Evolutionary conservation across 2,329 filamentous ascomycete genomes (phyloP).

Genomic region (Colletotrichum phormii): DNA sequence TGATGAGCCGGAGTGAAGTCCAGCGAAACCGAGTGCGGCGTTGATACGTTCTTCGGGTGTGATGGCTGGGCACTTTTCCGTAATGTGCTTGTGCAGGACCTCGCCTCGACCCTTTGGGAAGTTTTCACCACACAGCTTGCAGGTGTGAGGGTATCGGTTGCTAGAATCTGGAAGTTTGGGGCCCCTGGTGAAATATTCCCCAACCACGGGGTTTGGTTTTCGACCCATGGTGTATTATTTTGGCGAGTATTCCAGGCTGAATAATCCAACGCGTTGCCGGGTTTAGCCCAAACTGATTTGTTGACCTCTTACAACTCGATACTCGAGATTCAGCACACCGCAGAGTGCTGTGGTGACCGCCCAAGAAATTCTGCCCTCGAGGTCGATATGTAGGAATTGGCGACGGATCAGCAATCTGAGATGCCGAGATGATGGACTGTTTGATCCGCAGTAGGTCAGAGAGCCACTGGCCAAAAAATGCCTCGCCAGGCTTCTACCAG

Average conservation of each 20-base stretch:
- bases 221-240: constrained; percentile 74
- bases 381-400: constrained; percentile 25
- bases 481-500: constrained; percentile 26
- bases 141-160: constrained; percentile 92
- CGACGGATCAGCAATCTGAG: constrained; percentile 11
- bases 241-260: background rate
- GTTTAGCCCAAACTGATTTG: background rate
- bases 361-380: constrained; percentile 33
- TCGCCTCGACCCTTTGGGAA: constrained; percentile 93
- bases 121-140: constrained; percentile 87
- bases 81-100: constrained; percentile 82
- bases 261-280: background rate
- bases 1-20: constrained; percentile 32
- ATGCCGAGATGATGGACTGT: background rate
- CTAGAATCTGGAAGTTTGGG: constrained; percentile 88
- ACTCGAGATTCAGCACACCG: constrained; percentile 12
- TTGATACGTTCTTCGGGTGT: constrained; percentile 80
- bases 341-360: constrained; percentile 32
- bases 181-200: constrained; percentile 89
- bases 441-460: background rate
- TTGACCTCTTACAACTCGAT: constrained; percentile 14
- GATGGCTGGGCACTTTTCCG: constrained; percentile 87
- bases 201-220: constrained; percentile 85
- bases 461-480: constrained; percentile 25
- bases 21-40: constrained; percentile 55